These are phyloP conservation scores for Quercus suber DNA, from an alignment of 306 rosid species.

Conservation along the genomic window DNA sequence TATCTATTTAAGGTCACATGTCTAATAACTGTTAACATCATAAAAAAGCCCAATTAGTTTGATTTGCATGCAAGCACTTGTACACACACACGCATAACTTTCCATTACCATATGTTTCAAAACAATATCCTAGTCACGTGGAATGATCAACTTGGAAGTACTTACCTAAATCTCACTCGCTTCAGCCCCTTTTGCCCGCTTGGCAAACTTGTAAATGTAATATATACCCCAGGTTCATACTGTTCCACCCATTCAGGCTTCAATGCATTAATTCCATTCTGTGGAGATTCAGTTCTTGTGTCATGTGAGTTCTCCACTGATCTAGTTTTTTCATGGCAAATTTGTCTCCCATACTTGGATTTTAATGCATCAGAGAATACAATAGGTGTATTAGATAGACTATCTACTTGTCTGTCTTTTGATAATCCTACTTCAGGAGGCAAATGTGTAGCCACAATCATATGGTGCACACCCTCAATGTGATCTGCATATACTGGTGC, in stretches of 20 bases:
- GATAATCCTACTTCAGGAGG: constrained; percentile 28
- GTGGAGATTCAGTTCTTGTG: constrained; percentile 27
- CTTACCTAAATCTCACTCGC: constrained; percentile 81
- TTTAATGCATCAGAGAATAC: constrained; percentile 49
- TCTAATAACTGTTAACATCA: background rate
- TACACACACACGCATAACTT: background rate
- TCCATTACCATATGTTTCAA: background rate
- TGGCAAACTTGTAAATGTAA: constrained; percentile 59
- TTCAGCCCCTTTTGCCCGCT: constrained; percentile 67
- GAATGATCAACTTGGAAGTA: background rate
- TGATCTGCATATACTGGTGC: constrained; percentile 37
- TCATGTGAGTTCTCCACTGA: constrained; percentile 25
- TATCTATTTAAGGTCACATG: background rate
- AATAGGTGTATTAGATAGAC: constrained; percentile 52
- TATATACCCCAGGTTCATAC: constrained; percentile 67
- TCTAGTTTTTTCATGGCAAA: constrained; percentile 26
- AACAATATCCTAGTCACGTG: background rate
- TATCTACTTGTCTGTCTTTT: constrained; percentile 37
- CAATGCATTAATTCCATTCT: constrained; percentile 29
- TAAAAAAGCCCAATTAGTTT: background rate
- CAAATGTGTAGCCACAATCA: constrained; percentile 5
- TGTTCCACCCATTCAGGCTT: constrained; percentile 72
- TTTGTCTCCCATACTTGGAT: constrained; percentile 50
- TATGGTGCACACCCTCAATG: background rate
- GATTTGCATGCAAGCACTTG: background rate